These are phyloP conservation scores for Rosa persica DNA, from an alignment of 306 rosid species.

Conservation along the genomic window DNA sequence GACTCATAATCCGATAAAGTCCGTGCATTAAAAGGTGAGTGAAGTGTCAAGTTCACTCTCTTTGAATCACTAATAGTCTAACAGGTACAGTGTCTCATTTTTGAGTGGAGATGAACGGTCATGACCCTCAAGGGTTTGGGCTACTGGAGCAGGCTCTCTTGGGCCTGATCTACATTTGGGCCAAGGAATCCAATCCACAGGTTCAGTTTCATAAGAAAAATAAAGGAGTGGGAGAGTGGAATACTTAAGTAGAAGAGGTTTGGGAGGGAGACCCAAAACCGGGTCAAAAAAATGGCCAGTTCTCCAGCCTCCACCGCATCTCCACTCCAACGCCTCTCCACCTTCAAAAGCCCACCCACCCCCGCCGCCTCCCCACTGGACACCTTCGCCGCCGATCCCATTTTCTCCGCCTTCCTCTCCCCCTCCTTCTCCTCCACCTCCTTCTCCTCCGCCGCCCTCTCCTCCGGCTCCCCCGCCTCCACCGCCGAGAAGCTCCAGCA, in stretches of 20 bases:
- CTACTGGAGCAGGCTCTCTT: not conserved
- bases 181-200: not conserved
- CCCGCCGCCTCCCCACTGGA: slow-evolving; percentile 56
- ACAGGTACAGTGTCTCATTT: too few species aligned
- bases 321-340: slow-evolving; percentile 62
- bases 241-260: too few species aligned
- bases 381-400: slow-evolving; percentile 77
- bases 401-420: slow-evolving; percentile 91
- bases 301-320: slow-evolving; percentile 31
- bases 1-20: too few species aligned
- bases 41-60: too few species aligned
- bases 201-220: not conserved
- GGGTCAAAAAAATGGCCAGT: slow-evolving; percentile 22
- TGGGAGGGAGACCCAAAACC: too few species aligned
- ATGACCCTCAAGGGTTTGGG: too few species aligned
- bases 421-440: slow-evolving; percentile 78
- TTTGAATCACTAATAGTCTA: too few species aligned
- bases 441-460: slow-evolving; percentile 97
- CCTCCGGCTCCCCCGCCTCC: slow-evolving; percentile 98
- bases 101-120: too few species aligned
- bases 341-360: slow-evolving; percentile 46
- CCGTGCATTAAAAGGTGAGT: too few species aligned
- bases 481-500: slow-evolving; percentile 94
- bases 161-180: not conserved
- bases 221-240: too few species aligned